Base-by-base conservation (phyloP, 495 filamentous ascomycete genomes). In the Eremomyces bilateralis region DNA sequence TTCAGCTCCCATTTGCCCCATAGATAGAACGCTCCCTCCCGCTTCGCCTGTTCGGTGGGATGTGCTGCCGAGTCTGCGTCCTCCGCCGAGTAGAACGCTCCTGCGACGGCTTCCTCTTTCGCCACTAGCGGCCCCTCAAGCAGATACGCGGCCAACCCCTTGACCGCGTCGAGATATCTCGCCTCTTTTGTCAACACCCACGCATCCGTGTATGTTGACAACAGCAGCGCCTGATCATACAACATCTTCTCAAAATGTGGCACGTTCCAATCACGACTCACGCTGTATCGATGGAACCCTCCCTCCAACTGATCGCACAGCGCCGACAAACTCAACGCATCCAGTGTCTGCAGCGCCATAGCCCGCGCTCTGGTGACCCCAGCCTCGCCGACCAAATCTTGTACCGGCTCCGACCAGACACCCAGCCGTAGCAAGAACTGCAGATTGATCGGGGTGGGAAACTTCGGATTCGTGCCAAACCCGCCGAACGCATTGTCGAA, bases 191-290 rank as follows among this genome's bases (percentile, higher is more conserved):
- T 73, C 3, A 77, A 56, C 8, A 83, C 63, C 59, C 81, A 95
- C 0, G 77, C 85, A 47, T 95, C 85, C 4, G 92, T 62, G 48
- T 90, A 97, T 16, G 81, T 66, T 40, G 77, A 67, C 11, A 97
- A 54, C 10, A 97, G 67, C 41, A 94, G 76, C 4, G 77, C 80
- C 43, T 97, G 85, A 48, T 95, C 90, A 37, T 85, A 84, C 2
- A 94, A 68, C 80, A 97, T 92, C 63, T 97, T 97, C 56, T 97
- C 88, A 47, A 97, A 97, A 47, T 92, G 84, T 17, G 88, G 88
- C 27, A 97, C 53, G 36, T 68, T 73, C 88, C 88, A 97, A 52
- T 94, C 76, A 18, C 65, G 57, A 4, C 88, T 95, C 4, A 92
- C 75, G 24, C 81, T 90, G 43, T 92, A 92, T 31, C 88, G 64